Evolutionary conservation across 257 asterid species (phyloP), one percentile per base, ranked within the genome.

Genomic region (Plantago elongata): DNA sequence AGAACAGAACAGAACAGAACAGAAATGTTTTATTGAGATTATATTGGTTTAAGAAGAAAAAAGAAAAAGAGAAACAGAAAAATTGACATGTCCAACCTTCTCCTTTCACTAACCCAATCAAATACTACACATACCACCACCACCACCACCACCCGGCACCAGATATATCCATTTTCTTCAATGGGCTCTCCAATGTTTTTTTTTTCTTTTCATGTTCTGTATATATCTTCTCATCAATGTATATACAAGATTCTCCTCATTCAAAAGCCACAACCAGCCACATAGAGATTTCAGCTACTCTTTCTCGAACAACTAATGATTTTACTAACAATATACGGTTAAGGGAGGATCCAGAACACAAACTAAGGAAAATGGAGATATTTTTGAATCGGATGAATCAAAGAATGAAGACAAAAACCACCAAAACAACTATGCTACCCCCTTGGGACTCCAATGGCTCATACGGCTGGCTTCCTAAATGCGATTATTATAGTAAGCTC

Each of bases 331-430:
- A 62, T 52, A 60, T 66, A 61, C 64, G 65, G 72, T 57, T 65
- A 62, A 34, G 75, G 73, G 60, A 13, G 27, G 71, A 57, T 14
- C 4, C 63, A 69, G 61, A 50, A 0, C 7, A 34, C 40, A 34
- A 34, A 34, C 3, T 59, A 57, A 45, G 52, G 55, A 55, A 56
- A 29, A 15, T 60, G 66, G 61, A 38, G 43, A 52, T 65, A 70
- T 69, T 66, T 66, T 43, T 59, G 77, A 65, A 74, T 62, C 73
- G 40, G 83, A 75, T 63, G 82, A 82, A 86, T 79, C 85, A 89
- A 86, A 78, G 80, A 89, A 84, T 77, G 72, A 83, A 87, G 73
- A 34, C 13, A 71, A 68, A 50, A 51, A 52, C 57, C 77, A 63
- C 73, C 67, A 70, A 65, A 74, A 74, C 62, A 54, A 69, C 79